A percentile compares a stretch with the other conserved stretches of the same genome.
These are phyloP conservation scores for Bondarzewia mesenterica DNA, from an alignment of 1,284 basidiomycete species.

Conservation along the genomic window DNA sequence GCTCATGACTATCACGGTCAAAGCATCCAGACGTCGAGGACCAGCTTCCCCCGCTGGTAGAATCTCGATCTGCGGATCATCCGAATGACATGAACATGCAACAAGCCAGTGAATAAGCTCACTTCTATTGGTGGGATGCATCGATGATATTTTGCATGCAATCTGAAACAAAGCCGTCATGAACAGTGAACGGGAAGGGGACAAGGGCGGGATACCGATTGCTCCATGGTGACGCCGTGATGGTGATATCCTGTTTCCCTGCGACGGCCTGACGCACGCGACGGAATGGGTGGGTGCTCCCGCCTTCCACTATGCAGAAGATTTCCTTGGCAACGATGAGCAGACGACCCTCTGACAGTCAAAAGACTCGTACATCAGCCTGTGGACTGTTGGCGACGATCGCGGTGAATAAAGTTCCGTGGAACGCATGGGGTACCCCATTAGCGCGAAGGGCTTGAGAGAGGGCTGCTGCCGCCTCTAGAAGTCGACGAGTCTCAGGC, in stretches of 20 bases:
- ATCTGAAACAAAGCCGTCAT: constrained; percentile 16
- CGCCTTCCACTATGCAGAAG: constrained; percentile 49
- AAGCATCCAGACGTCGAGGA: constrained; percentile 58
- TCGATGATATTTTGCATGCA: constrained; percentile 29
- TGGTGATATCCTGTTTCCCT: constrained; percentile 32
- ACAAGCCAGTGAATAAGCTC: constrained; percentile 7
- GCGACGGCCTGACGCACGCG: constrained; percentile 45
- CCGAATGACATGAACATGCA: background rate
- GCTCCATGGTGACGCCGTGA: constrained; percentile 43
- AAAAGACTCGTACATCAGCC: constrained; percentile 38
- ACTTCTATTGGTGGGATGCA: constrained; percentile 30
- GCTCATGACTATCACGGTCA: constrained; percentile 56
- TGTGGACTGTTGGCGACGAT: constrained; percentile 45
- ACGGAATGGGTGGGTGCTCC: constrained; percentile 41
- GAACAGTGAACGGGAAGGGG: constrained; percentile 3
- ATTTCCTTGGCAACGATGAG: constrained; percentile 33
- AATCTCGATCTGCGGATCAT: constrained; percentile 58
- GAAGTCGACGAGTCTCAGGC: constrained; percentile 55
- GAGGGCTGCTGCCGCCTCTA: constrained; percentile 56
- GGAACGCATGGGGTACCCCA: constrained; percentile 58
- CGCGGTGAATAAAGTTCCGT: constrained; percentile 55
- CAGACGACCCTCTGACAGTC: background rate
- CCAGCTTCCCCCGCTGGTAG: constrained; percentile 72
- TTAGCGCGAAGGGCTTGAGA: constrained; percentile 42
- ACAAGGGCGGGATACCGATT: constrained; percentile 30